Conservation (phyloP, 768 basidiomycete genomes). For the Amanita inopinata region DNA sequence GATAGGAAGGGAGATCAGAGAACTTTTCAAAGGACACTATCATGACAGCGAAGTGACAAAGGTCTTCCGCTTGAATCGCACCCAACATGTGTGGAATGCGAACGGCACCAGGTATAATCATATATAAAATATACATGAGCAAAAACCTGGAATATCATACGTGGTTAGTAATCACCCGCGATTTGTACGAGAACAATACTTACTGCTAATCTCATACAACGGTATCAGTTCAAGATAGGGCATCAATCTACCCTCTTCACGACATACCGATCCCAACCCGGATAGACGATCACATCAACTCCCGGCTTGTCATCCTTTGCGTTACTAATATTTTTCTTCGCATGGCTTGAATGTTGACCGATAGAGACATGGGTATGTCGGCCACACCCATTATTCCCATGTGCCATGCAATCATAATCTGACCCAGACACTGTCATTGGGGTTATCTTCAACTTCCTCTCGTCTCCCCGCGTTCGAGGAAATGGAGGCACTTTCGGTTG, state of each 20-base stretch:
- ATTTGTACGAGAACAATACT: too few species aligned
- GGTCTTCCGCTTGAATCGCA: too few species aligned
- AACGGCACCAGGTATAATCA: too few species aligned
- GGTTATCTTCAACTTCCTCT: conserved; percentile 43
- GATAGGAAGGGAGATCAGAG: too few species aligned
- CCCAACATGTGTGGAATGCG: too few species aligned
- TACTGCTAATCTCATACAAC: background rate
- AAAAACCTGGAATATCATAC: too few species aligned
- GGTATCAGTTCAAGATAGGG: too few species aligned
- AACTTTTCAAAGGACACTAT: too few species aligned
- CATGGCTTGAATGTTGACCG: too few species aligned
- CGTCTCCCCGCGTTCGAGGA: conserved; percentile 38
- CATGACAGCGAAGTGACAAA: too few species aligned
- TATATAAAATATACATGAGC: too few species aligned
- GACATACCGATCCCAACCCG: conserved; percentile 59
- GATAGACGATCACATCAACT: conserved; percentile 41
- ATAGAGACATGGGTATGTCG: conserved; percentile 9
- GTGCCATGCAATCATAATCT: background rate
- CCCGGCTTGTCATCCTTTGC: conserved; percentile 25
- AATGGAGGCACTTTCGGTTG: conserved; percentile 43
- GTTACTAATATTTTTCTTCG: conserved; percentile 15
- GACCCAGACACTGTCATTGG: conserved; percentile 31
- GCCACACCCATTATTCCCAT: background rate
- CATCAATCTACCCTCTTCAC: conserved; percentile 27
- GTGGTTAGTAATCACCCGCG: too few species aligned